These are phyloP conservation scores for Rhizopus sp. DNA, from an alignment of 371 early-diverging fungal species.

Conservation along the genomic window DNA sequence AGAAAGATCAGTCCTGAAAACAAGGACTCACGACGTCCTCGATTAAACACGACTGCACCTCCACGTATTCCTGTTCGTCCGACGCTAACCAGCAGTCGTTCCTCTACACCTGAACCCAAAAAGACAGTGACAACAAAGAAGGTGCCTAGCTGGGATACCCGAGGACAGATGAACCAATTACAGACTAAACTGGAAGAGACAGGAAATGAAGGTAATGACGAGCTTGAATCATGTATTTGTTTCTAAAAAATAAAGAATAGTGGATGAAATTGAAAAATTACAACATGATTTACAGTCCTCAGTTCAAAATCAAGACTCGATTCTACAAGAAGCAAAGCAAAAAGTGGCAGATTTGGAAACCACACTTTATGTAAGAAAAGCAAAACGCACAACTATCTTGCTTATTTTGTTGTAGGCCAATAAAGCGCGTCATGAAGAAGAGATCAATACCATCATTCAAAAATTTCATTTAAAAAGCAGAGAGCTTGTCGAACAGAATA, in stretches of 20 bases:
- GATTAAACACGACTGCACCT: neutral
- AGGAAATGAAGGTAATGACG: constrained; percentile 35
- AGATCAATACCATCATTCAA: constrained; percentile 2
- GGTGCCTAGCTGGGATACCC: constrained; percentile 65
- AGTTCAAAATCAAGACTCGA: constrained; percentile 59
- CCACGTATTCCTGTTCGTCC: constrained; percentile 13
- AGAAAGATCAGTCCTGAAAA: neutral
- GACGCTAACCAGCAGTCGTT: constrained; percentile 10
- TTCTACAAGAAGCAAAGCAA: constrained; percentile 51
- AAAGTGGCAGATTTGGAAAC: constrained; percentile 52
- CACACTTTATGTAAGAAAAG: constrained; percentile 28
- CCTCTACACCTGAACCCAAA: neutral
- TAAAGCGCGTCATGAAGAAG: constrained; percentile 10
- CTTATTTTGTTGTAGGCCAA: constrained; percentile 5
- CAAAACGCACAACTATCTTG: neutral
- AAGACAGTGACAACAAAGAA: constrained; percentile 44
- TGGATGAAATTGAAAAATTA: constrained; percentile 54
- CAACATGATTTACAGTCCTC: constrained; percentile 53
- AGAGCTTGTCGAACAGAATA: constrained; percentile 7
- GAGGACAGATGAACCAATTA: constrained; percentile 59
- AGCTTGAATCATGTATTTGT: constrained; percentile 13
- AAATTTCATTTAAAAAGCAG: constrained; percentile 10
- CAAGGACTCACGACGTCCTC: neutral
- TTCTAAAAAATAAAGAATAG: constrained; percentile 19
- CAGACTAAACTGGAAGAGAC: constrained; percentile 27